Conservation (phyloP, 768 basidiomycete genomes). For the Albatrellus ellisii region DNA sequence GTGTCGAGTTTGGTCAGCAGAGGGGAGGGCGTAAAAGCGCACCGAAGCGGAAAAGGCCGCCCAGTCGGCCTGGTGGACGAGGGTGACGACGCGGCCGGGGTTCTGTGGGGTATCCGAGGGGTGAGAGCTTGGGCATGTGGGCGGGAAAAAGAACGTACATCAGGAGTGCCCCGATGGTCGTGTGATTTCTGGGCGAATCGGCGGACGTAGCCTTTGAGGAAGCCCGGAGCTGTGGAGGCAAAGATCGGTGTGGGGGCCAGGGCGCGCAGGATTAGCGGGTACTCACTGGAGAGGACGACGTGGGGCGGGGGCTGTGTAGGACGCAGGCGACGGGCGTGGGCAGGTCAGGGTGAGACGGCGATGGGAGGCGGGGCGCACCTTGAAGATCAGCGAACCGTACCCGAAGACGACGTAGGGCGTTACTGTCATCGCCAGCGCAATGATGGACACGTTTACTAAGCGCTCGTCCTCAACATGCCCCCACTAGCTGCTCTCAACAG, state of each 20-base stretch:
- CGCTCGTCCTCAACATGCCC: no score
- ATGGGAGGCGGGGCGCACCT: constrained; percentile 30
- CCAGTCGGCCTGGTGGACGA: constrained; percentile 86
- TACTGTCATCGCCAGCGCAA: background rate
- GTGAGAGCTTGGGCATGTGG: background rate
- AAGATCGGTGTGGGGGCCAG: background rate
- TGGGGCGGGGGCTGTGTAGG: constrained; percentile 65
- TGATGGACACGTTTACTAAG: no score
- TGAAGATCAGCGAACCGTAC: constrained; percentile 89
- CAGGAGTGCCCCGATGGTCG: constrained; percentile 85
- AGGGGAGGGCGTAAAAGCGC: constrained; percentile 13
- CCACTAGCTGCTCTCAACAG: no score
- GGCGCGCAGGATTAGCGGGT: background rate
- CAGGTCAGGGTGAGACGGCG: background rate
- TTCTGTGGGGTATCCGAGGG: constrained; percentile 28
- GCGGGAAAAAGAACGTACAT: constrained; percentile 28
- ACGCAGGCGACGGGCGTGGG: background rate
- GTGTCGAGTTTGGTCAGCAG: constrained; percentile 13
- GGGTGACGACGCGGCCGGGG: constrained; percentile 83
- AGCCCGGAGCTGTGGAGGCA: constrained; percentile 49
- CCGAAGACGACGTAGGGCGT: constrained; percentile 68
- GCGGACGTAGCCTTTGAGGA: constrained; percentile 81
- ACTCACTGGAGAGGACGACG: constrained; percentile 49
- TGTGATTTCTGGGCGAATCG: constrained; percentile 87
- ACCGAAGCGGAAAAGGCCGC: constrained; percentile 58